These are phyloP conservation scores for Ustilago curta DNA, from an alignment of 1,284 basidiomycete species.

Conservation along the genomic window DNA sequence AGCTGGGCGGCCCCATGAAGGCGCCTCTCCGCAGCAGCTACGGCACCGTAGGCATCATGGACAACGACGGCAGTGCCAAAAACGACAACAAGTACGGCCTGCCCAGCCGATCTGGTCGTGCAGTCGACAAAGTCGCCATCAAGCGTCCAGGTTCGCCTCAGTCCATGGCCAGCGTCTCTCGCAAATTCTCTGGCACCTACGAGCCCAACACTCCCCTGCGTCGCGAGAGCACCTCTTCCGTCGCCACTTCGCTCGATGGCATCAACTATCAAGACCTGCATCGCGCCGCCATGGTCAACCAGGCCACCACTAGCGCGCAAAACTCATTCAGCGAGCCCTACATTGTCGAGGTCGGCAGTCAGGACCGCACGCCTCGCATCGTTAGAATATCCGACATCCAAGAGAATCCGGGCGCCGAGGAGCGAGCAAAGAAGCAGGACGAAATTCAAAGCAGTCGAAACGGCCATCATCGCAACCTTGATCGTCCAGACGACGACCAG, in stretches of 20 bases:
- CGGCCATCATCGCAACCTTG: slow-evolving; percentile 2
- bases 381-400: slow-evolving; percentile 51
- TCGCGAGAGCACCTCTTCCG: slow-evolving; percentile 33
- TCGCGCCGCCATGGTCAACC: slow-evolving; percentile 23
- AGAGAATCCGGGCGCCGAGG: slow-evolving; percentile 40
- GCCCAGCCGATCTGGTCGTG: slow-evolving; percentile 28
- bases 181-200: slow-evolving; percentile 24
- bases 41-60: slow-evolving; percentile 49
- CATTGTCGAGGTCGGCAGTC: slow-evolving; percentile 61
- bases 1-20: slow-evolving; percentile 57
- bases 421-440: slow-evolving; percentile 22
- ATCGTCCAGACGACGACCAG: slow-evolving; percentile 1
- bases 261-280: slow-evolving; percentile 31
- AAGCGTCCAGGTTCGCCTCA: slow-evolving; percentile 53
- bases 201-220: slow-evolving; percentile 32
- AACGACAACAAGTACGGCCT: slow-evolving; percentile 47
- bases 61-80: slow-evolving; percentile 14
- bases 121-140: slow-evolving; percentile 62
- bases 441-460: slow-evolving; percentile 9
- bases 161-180: slow-evolving; percentile 20
- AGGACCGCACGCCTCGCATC: slow-evolving; percentile 39
- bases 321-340: slow-evolving; percentile 49
- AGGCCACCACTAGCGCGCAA: slow-evolving; percentile 23
- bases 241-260: slow-evolving; percentile 31
- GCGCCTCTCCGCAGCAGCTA: slow-evolving; percentile 59